Conservation (phyloP, 805 yeast species). For the Wickerhamiella galacta region DNA sequence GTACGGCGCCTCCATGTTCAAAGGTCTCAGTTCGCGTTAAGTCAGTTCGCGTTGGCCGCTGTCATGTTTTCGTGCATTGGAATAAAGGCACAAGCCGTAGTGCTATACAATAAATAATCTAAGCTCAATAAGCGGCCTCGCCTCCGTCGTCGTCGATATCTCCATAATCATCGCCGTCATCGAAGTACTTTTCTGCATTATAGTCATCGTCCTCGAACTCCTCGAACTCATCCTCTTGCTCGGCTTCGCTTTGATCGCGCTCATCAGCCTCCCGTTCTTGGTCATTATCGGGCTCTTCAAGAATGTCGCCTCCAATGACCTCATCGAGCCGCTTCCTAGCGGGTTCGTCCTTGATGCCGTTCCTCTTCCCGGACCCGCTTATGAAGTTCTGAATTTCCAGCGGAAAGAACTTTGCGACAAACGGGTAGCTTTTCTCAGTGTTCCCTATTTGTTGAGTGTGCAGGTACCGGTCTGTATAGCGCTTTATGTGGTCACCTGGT, state of each 20-base stretch:
- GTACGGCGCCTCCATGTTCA: conserved; percentile 22
- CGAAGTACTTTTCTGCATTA: conserved; percentile 66
- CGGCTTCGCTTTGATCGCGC: conserved; percentile 32
- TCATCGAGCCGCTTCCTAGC: conserved; percentile 14
- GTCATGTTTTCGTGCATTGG: no score
- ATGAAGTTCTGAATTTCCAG: conserved; percentile 56
- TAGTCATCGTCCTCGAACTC: conserved; percentile 67
- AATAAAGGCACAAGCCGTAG: no score
- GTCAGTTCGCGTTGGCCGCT: background rate
- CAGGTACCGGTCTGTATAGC: conserved; percentile 69
- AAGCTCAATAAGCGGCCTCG: conserved; percentile 45
- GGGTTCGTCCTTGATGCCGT: conserved; percentile 16
- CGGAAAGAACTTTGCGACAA: conserved; percentile 54
- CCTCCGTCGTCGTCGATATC: conserved; percentile 44
- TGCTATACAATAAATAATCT: background rate
- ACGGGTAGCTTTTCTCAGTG: conserved; percentile 66
- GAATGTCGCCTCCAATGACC: no score
- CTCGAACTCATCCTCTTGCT: conserved; percentile 42
- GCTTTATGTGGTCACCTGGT: conserved; percentile 47
- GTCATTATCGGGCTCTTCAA: conserved; percentile 15
- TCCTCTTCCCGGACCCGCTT: conserved; percentile 42
- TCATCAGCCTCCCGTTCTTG: conserved; percentile 26
- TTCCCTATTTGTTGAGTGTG: conserved; percentile 54
- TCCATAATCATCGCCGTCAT: conserved; percentile 40
- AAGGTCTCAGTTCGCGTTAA: conserved; percentile 10